Evolutionary conservation across 768 basidiomycete genomes (phyloP), one percentile per base, ranked within the genome.

Genomic region (Mycena filopes): DNA sequence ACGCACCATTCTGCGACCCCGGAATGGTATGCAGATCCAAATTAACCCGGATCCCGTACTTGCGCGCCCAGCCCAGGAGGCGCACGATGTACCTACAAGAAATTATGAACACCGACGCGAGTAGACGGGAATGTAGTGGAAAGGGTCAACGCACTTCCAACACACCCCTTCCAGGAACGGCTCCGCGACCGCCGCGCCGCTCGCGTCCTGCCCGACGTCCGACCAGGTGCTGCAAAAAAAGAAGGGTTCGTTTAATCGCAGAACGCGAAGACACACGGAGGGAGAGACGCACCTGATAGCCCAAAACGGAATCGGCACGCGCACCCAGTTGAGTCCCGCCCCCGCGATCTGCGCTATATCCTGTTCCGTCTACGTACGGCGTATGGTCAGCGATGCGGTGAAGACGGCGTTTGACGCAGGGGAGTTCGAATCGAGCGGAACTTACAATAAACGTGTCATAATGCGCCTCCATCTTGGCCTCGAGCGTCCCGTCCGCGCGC

Each of bases 1-100:
- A 50, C 60, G 46, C 49, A 83, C 89, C 90, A 71, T 91, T 92
- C 71, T 92, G 91, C 49, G 88, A 90, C 21, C 94, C 94, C 18
- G 94, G 93, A 21, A 90, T 81, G 4, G 91, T 89, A 70, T 92
- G 92, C 50, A 93, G 75, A 75, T 95, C 94, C 15, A 95, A 79
- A 64, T 93, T 88, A 60, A 95, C 88, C 31, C 94, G 84, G 15
- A 96, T 63, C 13, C 94, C 94, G 73, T 95, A 96, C 76, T 95
- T 96, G 57, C 93, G 83, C 54, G 89, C 89, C 94, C 93, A 95
- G 4, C 82, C 84, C 47, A 95, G 74, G 13, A 91, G 83, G 58
- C 89, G 89, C 26, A 94, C 78, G 73, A 95, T 89, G 78, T 95
- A 95, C 66, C 87, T 89, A 63, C 8, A 38, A 10, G 15, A n/a